These are phyloP conservation scores for Cichorium intybus DNA, from an alignment of 140 eudicot species.

Conservation along the genomic window DNA sequence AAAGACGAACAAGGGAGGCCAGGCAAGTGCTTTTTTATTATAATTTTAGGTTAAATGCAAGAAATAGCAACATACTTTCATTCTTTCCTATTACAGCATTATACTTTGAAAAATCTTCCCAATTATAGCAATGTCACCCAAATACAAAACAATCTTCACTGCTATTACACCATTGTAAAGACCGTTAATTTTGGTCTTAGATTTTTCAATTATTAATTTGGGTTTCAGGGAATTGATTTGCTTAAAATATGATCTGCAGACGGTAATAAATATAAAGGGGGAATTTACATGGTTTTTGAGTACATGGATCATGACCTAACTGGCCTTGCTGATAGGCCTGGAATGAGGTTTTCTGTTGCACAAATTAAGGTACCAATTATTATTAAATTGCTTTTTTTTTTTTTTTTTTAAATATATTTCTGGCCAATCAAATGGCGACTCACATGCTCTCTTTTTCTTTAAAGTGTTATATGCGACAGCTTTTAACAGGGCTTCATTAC, in stretches of 20 bases:
- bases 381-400: background rate
- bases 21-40: constrained; percentile 38
- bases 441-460: constrained; percentile 10
- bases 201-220: background rate
- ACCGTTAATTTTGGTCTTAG: background rate
- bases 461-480: constrained; percentile 90
- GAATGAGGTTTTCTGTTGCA: constrained; percentile 76
- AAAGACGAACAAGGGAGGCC: constrained; percentile 61
- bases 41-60: background rate
- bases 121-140: background rate
- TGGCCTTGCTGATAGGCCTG: constrained; percentile 95
- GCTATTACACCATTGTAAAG: background rate
- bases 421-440: background rate
- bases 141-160: background rate
- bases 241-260: constrained; percentile 33
- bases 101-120: no score
- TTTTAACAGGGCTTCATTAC: constrained; percentile 87
- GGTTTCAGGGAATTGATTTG: background rate
- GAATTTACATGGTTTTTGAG: constrained; percentile 90
- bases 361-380: constrained; percentile 66
- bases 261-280: constrained; percentile 74
- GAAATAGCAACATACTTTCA: background rate
- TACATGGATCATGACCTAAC: constrained; percentile 96
- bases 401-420: background rate
- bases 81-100: no score